Evolutionary conservation across 2,329 filamentous ascomycete species (phyloP).

Genomic region (Arthrobotrys iridis): DNA sequence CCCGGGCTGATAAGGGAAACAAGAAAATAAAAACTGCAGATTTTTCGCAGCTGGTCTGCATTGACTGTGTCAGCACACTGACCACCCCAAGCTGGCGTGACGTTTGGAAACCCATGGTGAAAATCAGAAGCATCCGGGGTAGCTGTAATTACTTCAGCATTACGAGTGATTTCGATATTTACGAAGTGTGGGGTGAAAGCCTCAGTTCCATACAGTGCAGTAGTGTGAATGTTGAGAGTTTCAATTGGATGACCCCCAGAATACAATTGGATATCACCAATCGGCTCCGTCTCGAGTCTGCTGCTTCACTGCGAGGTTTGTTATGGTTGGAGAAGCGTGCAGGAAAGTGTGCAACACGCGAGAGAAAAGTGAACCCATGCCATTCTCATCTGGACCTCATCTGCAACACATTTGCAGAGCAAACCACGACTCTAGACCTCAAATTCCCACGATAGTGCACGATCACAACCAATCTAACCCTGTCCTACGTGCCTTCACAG

Average conservation of each 20-base stretch:
- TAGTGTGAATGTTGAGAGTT: not conserved
- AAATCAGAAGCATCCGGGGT: not conserved
- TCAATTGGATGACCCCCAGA: no score
- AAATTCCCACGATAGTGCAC: conserved; percentile 2
- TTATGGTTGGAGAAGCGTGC: not conserved
- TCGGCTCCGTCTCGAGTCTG: not conserved
- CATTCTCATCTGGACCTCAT: conserved; percentile 7
- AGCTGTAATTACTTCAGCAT: not conserved
- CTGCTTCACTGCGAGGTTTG: conserved; percentile 13
- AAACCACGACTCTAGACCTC: not conserved
- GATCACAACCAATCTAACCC: conserved; percentile 7
- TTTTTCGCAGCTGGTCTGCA: not conserved
- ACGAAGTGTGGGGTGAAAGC: conserved; percentile 1
- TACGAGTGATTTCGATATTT: not conserved
- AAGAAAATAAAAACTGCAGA: not conserved
- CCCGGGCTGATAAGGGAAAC: conserved; percentile 1
- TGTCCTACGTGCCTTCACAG: not conserved
- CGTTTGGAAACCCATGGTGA: conserved; percentile 2
- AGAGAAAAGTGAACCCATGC: conserved; percentile 18
- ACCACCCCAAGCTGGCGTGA: not conserved
- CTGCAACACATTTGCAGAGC: conserved; percentile 19
- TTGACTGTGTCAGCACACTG: not conserved
- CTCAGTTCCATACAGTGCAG: not conserved
- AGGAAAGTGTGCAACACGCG: conserved; percentile 5
- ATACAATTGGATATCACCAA: conserved; percentile 6